These are phyloP conservation scores for Neocucurbitaria cava DNA, from an alignment of 2,329 filamentous ascomycete genomes.

Conservation along the genomic window DNA sequence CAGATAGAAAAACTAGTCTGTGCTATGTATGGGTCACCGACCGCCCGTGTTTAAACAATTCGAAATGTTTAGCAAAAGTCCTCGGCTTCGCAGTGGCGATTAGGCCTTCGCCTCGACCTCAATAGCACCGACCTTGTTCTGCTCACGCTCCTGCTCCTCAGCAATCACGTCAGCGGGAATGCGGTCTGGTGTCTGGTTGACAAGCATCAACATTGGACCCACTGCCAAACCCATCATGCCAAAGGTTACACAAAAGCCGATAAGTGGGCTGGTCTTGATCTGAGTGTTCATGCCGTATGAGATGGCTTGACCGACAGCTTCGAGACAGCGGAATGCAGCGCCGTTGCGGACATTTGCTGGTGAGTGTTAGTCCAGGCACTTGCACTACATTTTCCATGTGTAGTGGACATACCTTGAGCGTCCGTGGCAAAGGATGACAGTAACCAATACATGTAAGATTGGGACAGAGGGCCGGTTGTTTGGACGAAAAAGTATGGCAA, in stretches of 20 bases:
- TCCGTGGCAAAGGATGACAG: slow-evolving; percentile 39
- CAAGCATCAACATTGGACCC: slow-evolving; percentile 41
- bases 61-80: neutral
- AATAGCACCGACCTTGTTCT: slow-evolving; percentile 22
- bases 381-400: too few species aligned
- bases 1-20: neutral
- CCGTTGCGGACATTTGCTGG: slow-evolving; percentile 33
- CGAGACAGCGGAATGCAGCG: slow-evolving; percentile 36
- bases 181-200: slow-evolving; percentile 41
- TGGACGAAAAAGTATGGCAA: slow-evolving; percentile 59
- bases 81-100: neutral
- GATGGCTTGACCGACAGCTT: slow-evolving; percentile 37
- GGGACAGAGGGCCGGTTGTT: slow-evolving; percentile 47
- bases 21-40: neutral
- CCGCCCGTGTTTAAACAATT: neutral
- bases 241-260: slow-evolving; percentile 43
- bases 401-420: slow-evolving; percentile 23
- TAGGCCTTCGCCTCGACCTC: slow-evolving; percentile 21
- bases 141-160: slow-evolving; percentile 27
- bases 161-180: slow-evolving; percentile 41
- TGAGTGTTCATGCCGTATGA: slow-evolving; percentile 41
- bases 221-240: slow-evolving; percentile 40
- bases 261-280: slow-evolving; percentile 33
- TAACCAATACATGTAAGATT: slow-evolving; percentile 44
- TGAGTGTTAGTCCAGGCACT: slow-evolving; percentile 4